Conservation (phyloP, 371 early-diverging fungal genomes). For the Blyttiomyces sp. region DNA sequence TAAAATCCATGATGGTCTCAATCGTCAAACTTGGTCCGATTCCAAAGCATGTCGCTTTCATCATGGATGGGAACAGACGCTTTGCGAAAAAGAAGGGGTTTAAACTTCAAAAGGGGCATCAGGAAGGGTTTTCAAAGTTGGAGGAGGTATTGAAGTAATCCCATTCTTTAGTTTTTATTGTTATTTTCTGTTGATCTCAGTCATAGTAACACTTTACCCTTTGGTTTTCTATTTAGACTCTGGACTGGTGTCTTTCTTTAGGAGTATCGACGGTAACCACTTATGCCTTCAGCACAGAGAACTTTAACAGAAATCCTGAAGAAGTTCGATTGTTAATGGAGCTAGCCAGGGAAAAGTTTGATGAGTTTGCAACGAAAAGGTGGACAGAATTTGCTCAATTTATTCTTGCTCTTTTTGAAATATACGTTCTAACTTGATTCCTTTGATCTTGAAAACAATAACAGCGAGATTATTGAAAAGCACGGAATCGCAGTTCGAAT, state of each 20-base stretch:
- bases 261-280: slow-evolving; percentile 91
- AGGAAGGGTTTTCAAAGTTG: slow-evolving; percentile 74
- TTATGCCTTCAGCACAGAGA: slow-evolving; percentile 97
- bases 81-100: slow-evolving; percentile 64
- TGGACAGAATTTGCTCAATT: too few species aligned
- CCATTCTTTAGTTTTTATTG: too few species aligned
- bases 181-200: too few species aligned
- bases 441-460: neutral
- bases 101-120: slow-evolving; percentile 70
- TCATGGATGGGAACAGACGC: slow-evolving; percentile 99
- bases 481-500: slow-evolving; percentile 76
- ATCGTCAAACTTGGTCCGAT: slow-evolving; percentile 74
- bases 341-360: slow-evolving; percentile 73
- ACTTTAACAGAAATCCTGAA: slow-evolving; percentile 88
- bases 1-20: too few species aligned
- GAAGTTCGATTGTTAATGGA: slow-evolving; percentile 92
- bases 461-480: slow-evolving; percentile 69
- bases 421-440: too few species aligned
- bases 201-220: too few species aligned
- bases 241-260: slow-evolving; percentile 83
- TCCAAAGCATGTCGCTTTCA: slow-evolving; percentile 94
- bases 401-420: neutral
- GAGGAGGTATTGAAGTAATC: slow-evolving; percentile 57
- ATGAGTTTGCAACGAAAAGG: slow-evolving; percentile 70
- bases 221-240: slow-evolving; percentile 50